Percentiles rank a stretch among this genome's conserved stretches.
Evolutionary conservation across 345 rosid species (phyloP).

Genomic region (Melaleuca alternifolia): DNA sequence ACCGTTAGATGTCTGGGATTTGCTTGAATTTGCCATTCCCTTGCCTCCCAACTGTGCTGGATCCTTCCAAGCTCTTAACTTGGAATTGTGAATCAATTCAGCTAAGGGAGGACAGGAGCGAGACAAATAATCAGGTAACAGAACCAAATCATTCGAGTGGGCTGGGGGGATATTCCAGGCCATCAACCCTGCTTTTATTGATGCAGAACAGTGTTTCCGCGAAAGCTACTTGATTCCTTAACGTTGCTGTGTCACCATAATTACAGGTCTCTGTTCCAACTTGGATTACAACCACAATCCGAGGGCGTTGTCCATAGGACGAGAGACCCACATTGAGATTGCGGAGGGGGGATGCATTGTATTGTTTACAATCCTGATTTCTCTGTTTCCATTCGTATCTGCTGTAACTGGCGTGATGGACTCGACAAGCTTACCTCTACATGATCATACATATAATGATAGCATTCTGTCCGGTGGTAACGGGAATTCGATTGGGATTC

Average conservation of each 20-base stretch:
- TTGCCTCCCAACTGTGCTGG: neutral
- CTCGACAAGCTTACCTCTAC: neutral
- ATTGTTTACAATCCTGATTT: neutral
- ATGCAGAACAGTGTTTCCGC: neutral
- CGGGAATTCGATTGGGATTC: neutral
- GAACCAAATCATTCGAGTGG: neutral
- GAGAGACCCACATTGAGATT: neutral
- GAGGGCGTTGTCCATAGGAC: neutral
- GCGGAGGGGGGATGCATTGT: neutral
- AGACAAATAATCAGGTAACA: neutral
- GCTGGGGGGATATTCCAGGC: neutral
- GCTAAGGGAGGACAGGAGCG: neutral
- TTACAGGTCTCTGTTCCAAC: neutral
- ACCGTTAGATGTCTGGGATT: neutral
- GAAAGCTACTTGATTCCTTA: neutral
- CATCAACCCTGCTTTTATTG: neutral
- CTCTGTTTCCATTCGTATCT: neutral
- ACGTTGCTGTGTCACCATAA: neutral
- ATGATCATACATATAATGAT: neutral
- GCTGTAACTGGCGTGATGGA: neutral
- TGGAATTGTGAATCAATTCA: neutral
- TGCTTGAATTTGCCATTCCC: neutral
- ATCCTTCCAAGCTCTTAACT: neutral
- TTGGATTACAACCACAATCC: neutral
- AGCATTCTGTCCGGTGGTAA: neutral